Percentiles rank a stretch among this genome's conserved stretches.
These are phyloP conservation scores for Debaryomyces fabryi DNA, from an alignment of 1,139 yeast genomes.

Conservation along the genomic window DNA sequence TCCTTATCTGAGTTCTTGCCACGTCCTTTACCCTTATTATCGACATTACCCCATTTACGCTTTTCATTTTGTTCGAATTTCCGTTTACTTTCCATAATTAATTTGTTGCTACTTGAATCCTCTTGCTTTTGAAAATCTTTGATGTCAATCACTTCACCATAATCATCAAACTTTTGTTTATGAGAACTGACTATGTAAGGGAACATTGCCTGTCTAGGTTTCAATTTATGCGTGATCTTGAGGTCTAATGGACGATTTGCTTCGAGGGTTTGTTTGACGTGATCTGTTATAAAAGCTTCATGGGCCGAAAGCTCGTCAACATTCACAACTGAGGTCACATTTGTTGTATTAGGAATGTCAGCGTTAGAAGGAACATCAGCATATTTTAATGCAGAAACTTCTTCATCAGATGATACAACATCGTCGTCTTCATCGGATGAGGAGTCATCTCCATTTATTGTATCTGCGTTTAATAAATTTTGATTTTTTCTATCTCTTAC, in stretches of 20 bases:
- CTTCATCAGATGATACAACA: slow-evolving; percentile 13
- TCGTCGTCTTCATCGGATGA: slow-evolving; percentile 27
- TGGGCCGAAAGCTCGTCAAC: slow-evolving; percentile 41
- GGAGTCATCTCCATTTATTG: slow-evolving; percentile 38
- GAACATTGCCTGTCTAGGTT: slow-evolving; percentile 74
- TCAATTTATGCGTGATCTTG: slow-evolving; percentile 57
- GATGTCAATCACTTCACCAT: slow-evolving; percentile 71
- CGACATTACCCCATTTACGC: slow-evolving; percentile 35
- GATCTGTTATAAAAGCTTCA: slow-evolving; percentile 46
- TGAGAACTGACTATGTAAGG: slow-evolving; percentile 60
- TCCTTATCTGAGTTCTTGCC: slow-evolving; percentile 25
- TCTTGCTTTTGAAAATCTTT: slow-evolving; percentile 69
- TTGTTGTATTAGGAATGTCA: slow-evolving; percentile 9
- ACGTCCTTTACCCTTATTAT: slow-evolving; percentile 19
- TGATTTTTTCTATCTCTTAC: slow-evolving; percentile 60
- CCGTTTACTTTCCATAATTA: slow-evolving; percentile 37
- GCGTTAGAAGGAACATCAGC: slow-evolving; percentile 13
- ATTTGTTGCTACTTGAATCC: slow-evolving; percentile 41
- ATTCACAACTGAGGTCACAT: slow-evolving; percentile 9
- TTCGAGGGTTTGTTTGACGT: slow-evolving; percentile 41
- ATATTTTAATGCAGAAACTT: slow-evolving; percentile 12
- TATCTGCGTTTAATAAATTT: slow-evolving; percentile 52
- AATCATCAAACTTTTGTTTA: slow-evolving; percentile 74
- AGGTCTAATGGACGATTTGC: slow-evolving; percentile 58
- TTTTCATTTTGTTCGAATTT: slow-evolving; percentile 37